phyloP scores from a whole-genome alignment of 441 rosid genomes.

The Erodium trifolium region DNA sequence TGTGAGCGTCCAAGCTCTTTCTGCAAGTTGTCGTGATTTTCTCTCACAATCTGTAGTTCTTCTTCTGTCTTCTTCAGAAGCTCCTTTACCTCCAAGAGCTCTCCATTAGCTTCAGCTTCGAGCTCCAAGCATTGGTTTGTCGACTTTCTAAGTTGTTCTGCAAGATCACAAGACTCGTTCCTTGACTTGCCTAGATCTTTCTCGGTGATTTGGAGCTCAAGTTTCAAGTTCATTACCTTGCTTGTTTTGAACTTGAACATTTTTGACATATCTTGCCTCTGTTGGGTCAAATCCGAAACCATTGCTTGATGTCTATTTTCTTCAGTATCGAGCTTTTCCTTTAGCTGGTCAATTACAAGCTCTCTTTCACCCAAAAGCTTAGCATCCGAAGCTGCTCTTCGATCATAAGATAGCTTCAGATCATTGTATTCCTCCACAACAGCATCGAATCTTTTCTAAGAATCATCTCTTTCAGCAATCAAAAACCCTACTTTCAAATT shows the following conservation, averaged over 20 bases:
- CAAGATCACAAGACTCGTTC: slow-evolving; percentile 50
- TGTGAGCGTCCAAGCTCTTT: slow-evolving; percentile 55
- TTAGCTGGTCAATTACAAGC: slow-evolving; percentile 40
- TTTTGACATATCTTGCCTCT: slow-evolving; percentile 46
- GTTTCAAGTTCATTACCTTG: slow-evolving; percentile 36
- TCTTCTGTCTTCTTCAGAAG: slow-evolving; percentile 40
- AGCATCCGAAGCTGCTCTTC: slow-evolving; percentile 44
- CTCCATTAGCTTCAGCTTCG: slow-evolving; percentile 48
- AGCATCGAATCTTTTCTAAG: slow-evolving; percentile 36
- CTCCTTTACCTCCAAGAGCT: slow-evolving; percentile 46
- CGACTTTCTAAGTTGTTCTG: slow-evolving; percentile 42
- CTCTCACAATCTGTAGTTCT: slow-evolving; percentile 38
- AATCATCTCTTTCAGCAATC: slow-evolving; percentile 44
- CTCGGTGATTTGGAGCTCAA: slow-evolving; percentile 44
- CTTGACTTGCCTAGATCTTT: slow-evolving; percentile 43
- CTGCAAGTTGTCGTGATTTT: slow-evolving; percentile 44
- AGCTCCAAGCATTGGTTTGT: slow-evolving; percentile 38
- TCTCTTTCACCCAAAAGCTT: slow-evolving; percentile 42
- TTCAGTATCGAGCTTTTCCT: slow-evolving; percentile 43
- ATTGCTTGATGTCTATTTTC: slow-evolving; percentile 30
- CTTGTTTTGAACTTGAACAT: slow-evolving; percentile 40
- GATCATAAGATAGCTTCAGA: slow-evolving; percentile 51
- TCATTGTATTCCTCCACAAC: slow-evolving; percentile 39
- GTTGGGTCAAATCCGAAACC: slow-evolving; percentile 39
- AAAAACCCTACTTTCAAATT: slow-evolving; percentile 41